Evolutionary conservation across 2,329 filamentous ascomycete genomes (phyloP).

Genomic region (Aspergillus neoniger): DNA sequence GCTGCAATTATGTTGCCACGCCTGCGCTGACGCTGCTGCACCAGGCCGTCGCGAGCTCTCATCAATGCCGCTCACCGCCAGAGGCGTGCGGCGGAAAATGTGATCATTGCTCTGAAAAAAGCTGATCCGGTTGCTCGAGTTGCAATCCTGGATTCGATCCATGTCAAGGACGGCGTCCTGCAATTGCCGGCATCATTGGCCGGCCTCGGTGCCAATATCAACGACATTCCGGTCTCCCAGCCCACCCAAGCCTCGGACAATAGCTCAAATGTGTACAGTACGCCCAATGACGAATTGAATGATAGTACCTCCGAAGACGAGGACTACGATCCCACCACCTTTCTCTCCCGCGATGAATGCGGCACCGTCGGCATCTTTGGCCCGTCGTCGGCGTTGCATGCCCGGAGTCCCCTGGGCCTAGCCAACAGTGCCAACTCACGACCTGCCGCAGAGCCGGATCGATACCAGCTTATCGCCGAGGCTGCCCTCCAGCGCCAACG

Average conservation of each 20-base stretch:
- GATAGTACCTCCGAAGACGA: slow-evolving; percentile 3
- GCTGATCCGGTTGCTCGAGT: not conserved
- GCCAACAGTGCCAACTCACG: not conserved
- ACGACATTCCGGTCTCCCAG: not conserved
- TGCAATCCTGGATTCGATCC: not conserved
- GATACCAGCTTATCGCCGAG: slow-evolving; percentile 8
- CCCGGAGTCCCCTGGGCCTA: not conserved
- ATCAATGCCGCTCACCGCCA: slow-evolving; percentile 1
- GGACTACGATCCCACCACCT: slow-evolving; percentile 9
- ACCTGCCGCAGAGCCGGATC: not conserved
- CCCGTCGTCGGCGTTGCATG: slow-evolving; percentile 9
- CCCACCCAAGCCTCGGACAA: not conserved
- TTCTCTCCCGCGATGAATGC: slow-evolving; percentile 10
- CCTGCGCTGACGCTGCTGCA: not conserved
- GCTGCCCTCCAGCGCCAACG: slow-evolving; percentile 45
- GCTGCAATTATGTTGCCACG: not conserved
- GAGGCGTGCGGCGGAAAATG: not conserved
- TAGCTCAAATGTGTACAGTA: not conserved
- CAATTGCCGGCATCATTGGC: not conserved
- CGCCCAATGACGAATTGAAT: not conserved
- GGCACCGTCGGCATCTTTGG: slow-evolving; percentile 9
- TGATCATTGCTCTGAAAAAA: not conserved
- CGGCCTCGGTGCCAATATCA: not conserved
- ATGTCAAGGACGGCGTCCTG: not conserved
- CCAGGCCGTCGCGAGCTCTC: not conserved